Conservation (phyloP, 2,329 filamentous ascomycete genomes). For the Mollisia scopiformis region DNA sequence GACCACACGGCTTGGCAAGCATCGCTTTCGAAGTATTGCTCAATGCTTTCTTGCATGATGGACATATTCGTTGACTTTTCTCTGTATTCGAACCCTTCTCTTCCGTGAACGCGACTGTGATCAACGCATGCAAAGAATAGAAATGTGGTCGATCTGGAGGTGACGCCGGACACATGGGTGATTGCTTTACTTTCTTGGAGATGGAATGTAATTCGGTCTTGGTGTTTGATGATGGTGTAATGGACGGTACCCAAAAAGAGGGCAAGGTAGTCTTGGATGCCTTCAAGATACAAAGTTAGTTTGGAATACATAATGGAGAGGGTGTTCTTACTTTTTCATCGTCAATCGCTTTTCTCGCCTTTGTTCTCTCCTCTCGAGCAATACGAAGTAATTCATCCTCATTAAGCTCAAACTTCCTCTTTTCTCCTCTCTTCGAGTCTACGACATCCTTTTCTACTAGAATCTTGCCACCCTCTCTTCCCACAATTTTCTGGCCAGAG, state of each 20-base stretch:
- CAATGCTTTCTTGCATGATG: constrained; percentile 81
- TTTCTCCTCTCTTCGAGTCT: constrained; percentile 44
- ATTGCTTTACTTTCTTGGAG: constrained; percentile 64
- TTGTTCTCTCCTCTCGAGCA: constrained; percentile 69
- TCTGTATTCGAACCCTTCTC: constrained; percentile 58
- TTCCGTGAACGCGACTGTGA: constrained; percentile 76
- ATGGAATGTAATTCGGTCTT: constrained; percentile 58
- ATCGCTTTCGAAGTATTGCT: constrained; percentile 83
- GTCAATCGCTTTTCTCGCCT: constrained; percentile 71
- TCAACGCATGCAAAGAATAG: constrained; percentile 78
- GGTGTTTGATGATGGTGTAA: constrained; percentile 71
- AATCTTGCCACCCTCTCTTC: constrained; percentile 46
- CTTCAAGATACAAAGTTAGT: constrained; percentile 15
- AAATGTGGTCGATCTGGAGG: constrained; percentile 66
- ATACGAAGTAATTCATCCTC: constrained; percentile 75
- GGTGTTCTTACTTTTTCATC: constrained; percentile 63
- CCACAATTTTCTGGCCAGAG: constrained; percentile 41
- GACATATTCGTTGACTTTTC: constrained; percentile 66
- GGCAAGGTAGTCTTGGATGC: constrained; percentile 70
- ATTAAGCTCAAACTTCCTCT: constrained; percentile 82
- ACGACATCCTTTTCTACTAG: constrained; percentile 42
- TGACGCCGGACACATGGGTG: constrained; percentile 78
- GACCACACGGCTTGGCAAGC: constrained; percentile 85
- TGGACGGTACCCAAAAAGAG: constrained; percentile 90
- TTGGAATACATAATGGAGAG: neutral